A percentile compares a stretch with the other conserved stretches of the same genome.
These are phyloP conservation scores for Talaromyces sp. DNA, from an alignment of 2,329 filamentous ascomycete genomes.

Conservation along the genomic window DNA sequence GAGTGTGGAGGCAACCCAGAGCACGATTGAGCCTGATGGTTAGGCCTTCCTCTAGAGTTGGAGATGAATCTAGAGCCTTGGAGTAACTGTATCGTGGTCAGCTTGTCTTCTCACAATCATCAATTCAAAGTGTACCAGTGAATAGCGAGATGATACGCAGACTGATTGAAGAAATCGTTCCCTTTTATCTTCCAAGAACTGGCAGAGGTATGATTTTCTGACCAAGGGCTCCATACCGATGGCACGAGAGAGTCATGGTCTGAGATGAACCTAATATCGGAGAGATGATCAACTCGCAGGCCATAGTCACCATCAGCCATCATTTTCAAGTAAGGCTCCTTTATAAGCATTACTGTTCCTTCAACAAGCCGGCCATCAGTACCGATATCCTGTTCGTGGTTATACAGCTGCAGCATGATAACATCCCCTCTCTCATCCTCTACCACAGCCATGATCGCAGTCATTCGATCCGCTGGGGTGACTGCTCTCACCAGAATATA, in stretches of 20 bases:
- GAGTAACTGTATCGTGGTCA: conserved; percentile 29
- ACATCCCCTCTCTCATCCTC: conserved; percentile 37
- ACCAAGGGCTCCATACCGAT: conserved; percentile 24
- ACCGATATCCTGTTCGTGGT: conserved; percentile 33
- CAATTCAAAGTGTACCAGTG: conserved; percentile 19
- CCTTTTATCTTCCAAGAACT: conserved; percentile 20
- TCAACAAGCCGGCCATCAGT: conserved; percentile 29
- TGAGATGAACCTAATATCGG: conserved; percentile 41
- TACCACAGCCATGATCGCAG: conserved; percentile 29
- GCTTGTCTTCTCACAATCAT: conserved; percentile 4
- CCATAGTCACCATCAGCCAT: conserved; percentile 35
- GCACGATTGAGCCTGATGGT: conserved; percentile 32
- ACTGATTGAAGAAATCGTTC: conserved; percentile 22
- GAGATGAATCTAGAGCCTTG: conserved; percentile 25
- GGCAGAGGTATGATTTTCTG: conserved; percentile 2
- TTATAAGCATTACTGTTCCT: conserved; percentile 41
- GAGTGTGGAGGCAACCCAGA: conserved; percentile 25
- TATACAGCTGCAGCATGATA: conserved; percentile 35
- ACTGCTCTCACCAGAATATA: conserved; percentile 30
- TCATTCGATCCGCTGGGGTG: conserved; percentile 24
- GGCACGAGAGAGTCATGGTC: conserved; percentile 37
- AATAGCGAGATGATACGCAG: conserved; percentile 16
- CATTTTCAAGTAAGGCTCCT: conserved; percentile 50
- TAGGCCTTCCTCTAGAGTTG: conserved; percentile 31
- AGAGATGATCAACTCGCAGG: conserved; percentile 50